Conservation (phyloP, 176 grass and related monocot species). For the Eremochloa ophiuroides region DNA sequence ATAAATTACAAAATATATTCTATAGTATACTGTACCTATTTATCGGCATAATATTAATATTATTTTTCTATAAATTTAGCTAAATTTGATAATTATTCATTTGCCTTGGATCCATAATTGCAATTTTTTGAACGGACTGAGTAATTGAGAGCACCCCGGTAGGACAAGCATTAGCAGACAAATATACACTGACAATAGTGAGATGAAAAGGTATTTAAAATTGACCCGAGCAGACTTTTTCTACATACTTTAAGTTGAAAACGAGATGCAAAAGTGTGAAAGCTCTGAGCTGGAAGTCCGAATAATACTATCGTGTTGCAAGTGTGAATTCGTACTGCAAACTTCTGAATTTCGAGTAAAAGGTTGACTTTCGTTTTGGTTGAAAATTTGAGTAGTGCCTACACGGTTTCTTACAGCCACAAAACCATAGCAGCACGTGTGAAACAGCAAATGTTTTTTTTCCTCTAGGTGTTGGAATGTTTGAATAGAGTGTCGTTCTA, state of each 20-base stretch:
- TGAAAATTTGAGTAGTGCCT: slow-evolving; percentile 8
- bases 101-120: neutral
- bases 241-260: neutral
- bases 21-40: too few species aligned
- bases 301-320: neutral
- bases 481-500: neutral
- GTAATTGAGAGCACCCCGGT: neutral
- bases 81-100: neutral
- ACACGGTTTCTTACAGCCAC: neutral
- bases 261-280: neutral
- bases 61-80: neutral
- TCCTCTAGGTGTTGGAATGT: neutral
- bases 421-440: neutral
- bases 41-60: neutral
- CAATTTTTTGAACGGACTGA: neutral
- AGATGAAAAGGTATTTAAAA: neutral
- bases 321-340: neutral
- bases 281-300: neutral
- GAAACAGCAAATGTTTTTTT: neutral
- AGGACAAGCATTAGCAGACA: neutral
- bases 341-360: neutral
- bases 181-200: neutral
- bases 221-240: neutral
- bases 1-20: too few species aligned
- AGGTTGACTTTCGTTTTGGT: neutral